phyloP scores from a whole-genome alignment of 768 basidiomycete genomes.

The Leccinum boreale region DNA sequence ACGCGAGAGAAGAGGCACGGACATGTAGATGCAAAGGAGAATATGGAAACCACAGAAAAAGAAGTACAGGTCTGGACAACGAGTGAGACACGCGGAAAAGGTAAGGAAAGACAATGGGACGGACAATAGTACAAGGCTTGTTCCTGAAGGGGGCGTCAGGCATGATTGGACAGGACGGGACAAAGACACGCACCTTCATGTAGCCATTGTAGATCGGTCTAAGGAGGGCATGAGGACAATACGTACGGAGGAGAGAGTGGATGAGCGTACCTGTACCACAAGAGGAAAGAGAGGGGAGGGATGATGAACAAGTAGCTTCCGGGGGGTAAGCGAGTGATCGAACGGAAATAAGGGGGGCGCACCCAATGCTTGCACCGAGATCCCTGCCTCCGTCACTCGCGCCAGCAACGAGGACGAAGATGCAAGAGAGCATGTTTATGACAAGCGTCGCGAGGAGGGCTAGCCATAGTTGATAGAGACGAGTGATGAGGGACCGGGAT shows the following conservation, averaged over 20 bases:
- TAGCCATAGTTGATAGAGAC: conserved; percentile 93
- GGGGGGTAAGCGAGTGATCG: conserved; percentile 15
- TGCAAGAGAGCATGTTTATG: conserved; percentile 88
- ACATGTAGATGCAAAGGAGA: conserved; percentile 91
- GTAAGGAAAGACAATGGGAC: conserved; percentile 29
- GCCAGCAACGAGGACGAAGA: conserved; percentile 80
- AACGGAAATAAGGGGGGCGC: conserved; percentile 27
- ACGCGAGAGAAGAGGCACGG: conserved; percentile 25
- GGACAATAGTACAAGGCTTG: conserved; percentile 92
- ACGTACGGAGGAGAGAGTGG: background rate
- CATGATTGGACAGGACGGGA: conserved; percentile 22
- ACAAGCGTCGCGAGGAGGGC: conserved; percentile 78
- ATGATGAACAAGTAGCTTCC: conserved; percentile 79
- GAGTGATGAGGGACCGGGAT: conserved; percentile 74
- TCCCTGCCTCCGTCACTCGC: conserved; percentile 73
- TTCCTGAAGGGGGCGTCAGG: conserved; percentile 51
- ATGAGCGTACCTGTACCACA: conserved; percentile 85
- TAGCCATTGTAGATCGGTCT: conserved; percentile 97
- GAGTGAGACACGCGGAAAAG: conserved; percentile 5
- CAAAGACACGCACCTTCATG: conserved; percentile 69
- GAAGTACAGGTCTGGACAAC: conserved; percentile 82
- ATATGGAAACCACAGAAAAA: conserved; percentile 96
- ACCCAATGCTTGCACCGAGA: conserved; percentile 82
- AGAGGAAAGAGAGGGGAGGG: conserved; percentile 73
- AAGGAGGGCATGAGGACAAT: conserved; percentile 9